Evolutionary conservation across 345 rosid species (phyloP).

Genomic region (Citrus reticulata): DNA sequence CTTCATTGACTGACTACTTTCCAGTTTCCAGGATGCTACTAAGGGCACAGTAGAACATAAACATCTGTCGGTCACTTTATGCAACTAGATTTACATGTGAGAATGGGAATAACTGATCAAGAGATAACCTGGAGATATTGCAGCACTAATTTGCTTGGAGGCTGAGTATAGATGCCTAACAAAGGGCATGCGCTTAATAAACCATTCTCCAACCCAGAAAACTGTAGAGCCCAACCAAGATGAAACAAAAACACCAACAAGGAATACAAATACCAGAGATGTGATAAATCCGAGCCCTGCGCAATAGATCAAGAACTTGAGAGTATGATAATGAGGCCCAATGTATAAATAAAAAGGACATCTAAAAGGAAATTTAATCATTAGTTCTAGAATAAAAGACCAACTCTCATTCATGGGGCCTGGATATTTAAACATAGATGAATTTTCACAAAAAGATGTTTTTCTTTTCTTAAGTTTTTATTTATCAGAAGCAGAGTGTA

Average conservation of each 20-base stretch:
- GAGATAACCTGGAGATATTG: constrained; percentile 61
- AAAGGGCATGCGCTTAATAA: constrained; percentile 66
- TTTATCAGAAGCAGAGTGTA: background rate
- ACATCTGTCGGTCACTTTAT: constrained; percentile 2
- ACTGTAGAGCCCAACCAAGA: constrained; percentile 66
- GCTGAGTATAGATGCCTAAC: constrained; percentile 67
- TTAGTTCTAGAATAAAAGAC: background rate
- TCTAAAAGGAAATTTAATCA: background rate
- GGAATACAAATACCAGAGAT: constrained; percentile 58
- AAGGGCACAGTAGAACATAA: background rate
- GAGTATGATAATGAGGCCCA: background rate
- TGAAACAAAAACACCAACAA: constrained; percentile 62
- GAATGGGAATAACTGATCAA: background rate
- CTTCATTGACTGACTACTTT: background rate
- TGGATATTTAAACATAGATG: no score
- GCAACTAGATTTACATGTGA: background rate
- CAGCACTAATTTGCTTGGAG: constrained; percentile 74
- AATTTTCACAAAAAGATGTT: background rate
- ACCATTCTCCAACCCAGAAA: constrained; percentile 71
- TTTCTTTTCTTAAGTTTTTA: background rate
- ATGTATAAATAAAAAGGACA: background rate
- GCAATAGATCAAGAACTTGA: constrained; percentile 5
- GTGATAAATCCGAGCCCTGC: constrained; percentile 75
- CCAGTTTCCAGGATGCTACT: background rate
- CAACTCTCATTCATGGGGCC: background rate